Evolutionary conservation across 2,329 filamentous ascomycete species (phyloP).

Genomic region (Venturiaceae sp.): DNA sequence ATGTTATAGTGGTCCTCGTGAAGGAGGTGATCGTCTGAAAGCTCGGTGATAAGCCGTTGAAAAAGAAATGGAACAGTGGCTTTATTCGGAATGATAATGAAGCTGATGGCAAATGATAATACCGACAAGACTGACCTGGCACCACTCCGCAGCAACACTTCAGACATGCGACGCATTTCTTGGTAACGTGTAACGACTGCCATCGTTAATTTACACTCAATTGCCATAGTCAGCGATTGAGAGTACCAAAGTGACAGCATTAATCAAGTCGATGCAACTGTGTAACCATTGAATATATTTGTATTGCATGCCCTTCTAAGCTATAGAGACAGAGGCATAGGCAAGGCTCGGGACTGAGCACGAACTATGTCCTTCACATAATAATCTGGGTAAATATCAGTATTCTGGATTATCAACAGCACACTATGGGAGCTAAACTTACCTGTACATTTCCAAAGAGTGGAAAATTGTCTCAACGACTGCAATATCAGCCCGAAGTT

Average conservation of each 20-base stretch:
- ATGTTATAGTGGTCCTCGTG: too few relatives aligned
- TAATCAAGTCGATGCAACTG: neutral
- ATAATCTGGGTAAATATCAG: neutral
- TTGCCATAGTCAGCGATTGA: neutral
- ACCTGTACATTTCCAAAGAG: constrained; percentile 2
- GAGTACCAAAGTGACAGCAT: neutral
- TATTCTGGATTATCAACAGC: neutral
- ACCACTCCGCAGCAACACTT: too few relatives aligned
- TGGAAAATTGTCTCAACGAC: constrained; percentile 2
- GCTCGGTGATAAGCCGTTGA: too few relatives aligned
- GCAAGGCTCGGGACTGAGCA: constrained; percentile 3
- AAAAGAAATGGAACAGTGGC: too few relatives aligned
- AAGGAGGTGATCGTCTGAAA: too few relatives aligned
- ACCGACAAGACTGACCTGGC: too few relatives aligned
- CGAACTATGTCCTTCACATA: constrained; percentile 4
- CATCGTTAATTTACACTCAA: too few relatives aligned
- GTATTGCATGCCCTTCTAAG: neutral
- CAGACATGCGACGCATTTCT: too few relatives aligned
- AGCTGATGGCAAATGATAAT: too few relatives aligned
- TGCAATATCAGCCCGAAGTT: constrained; percentile 5
- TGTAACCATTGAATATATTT: neutral
- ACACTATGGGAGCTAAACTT: neutral
- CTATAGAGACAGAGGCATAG: neutral
- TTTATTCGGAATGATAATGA: too few relatives aligned
- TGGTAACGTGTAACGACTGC: too few relatives aligned